Conservation (phyloP, 352 stramenopile genomes). For the Blastocystis sp. region DNA sequence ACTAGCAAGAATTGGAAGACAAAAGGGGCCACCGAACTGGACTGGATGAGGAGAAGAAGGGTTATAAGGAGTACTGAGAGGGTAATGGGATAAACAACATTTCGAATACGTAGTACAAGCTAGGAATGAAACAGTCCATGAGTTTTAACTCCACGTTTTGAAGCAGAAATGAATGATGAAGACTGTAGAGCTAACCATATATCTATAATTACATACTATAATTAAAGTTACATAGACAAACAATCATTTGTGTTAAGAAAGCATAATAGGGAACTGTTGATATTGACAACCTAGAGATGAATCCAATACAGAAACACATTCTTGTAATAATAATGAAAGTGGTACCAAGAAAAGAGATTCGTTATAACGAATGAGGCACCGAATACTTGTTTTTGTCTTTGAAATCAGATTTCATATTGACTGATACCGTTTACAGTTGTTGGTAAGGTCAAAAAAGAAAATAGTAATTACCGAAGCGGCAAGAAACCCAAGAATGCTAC, state of each 20-base stretch:
- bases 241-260: constrained; percentile 18
- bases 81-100: constrained; percentile 22
- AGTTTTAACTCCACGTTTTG: not conserved
- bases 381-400: constrained; percentile 14
- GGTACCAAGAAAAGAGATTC: constrained; percentile 8
- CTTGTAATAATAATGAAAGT: constrained; percentile 26
- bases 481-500: constrained; percentile 33
- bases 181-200: not conserved
- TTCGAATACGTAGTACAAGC: not conserved
- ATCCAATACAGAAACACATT: not conserved
- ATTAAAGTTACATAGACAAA: not conserved
- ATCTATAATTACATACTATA: not conserved
- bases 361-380: not conserved
- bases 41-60: not conserved
- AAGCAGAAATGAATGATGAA: not conserved
- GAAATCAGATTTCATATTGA: not conserved
- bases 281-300: constrained; percentile 18
- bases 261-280: not conserved
- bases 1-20: constrained; percentile 27
- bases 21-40: not conserved
- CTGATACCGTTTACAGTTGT: not conserved
- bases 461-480: not conserved
- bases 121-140: not conserved
- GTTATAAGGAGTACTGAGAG: constrained; percentile 43
- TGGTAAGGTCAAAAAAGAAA: not conserved